Evolutionary conservation across 305 asterid species (phyloP).

Genomic region (Lippia alba): DNA sequence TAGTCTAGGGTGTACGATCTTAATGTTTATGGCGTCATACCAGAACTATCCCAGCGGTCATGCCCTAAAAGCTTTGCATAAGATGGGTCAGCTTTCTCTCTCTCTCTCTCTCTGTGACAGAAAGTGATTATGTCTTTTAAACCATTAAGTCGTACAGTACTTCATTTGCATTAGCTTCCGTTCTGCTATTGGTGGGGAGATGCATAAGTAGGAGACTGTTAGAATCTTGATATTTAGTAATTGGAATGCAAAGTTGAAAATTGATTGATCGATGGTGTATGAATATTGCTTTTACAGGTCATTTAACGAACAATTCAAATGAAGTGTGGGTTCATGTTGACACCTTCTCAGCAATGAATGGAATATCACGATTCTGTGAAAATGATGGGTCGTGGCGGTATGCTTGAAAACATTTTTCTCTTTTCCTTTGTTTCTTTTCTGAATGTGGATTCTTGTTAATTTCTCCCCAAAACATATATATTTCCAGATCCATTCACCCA

Average conservation of each 20-base stretch:
- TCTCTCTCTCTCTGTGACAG: conserved; percentile 1
- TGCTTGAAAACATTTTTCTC: conserved; percentile 3
- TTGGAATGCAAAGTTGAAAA: not conserved
- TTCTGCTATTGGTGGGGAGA: not conserved
- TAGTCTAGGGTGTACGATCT: conserved; percentile 86
- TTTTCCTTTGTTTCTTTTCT: conserved; percentile 19
- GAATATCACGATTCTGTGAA: conserved; percentile 94
- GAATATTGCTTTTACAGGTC: conserved; percentile 52
- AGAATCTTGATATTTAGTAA: conserved; percentile 7
- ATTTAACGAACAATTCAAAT: conserved; percentile 49
- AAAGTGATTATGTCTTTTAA: conserved; percentile 6
- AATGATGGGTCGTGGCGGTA: conserved; percentile 83
- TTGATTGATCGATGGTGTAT: not conserved
- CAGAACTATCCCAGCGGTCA: conserved; percentile 94
- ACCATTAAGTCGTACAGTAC: conserved; percentile 4
- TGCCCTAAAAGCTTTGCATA: conserved; percentile 78
- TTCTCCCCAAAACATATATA: not conserved
- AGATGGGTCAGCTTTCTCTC: conserved; percentile 60
- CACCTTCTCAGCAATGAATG: conserved; percentile 92
- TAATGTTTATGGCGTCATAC: conserved; percentile 83
- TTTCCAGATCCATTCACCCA: not conserved
- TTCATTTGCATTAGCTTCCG: not conserved
- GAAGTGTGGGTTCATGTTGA: conserved; percentile 88
- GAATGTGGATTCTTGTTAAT: conserved; percentile 4
- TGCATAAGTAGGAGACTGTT: not conserved